Base-by-base conservation (phyloP, 2,329 filamentous ascomycete genomes). In the Pestalotiopsis sp. region DNA sequence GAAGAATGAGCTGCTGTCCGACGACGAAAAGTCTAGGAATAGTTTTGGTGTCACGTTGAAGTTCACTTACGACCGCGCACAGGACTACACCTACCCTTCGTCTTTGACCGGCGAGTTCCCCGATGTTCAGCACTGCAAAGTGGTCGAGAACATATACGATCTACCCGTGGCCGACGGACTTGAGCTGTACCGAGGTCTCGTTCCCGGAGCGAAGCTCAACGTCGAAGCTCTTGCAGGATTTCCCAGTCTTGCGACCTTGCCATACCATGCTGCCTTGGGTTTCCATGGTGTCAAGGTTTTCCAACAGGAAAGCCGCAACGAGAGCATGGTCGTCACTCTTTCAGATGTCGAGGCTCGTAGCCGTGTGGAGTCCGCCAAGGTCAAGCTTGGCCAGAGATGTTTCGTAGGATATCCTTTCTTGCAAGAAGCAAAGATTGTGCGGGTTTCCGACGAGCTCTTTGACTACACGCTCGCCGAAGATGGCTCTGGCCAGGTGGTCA, bases 71-170 rank as follows among this genome's bases (percentile, higher is more conserved):
- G 91, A 92, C 2, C 85, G 89, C 2, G 89, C 93, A 39, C 82
- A 93, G 41, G 90, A 95, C 78, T 98, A 92, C 74, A 87, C 88
- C 5, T 99, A 98, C 77, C 93, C 93, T 1, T 97, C 95, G 3
- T 96, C 95, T 4, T 85, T 98, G 71, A 89, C 92, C 17, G 95
- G 95, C 9, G 88, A 97, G 45, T 99, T 99, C 79, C 95, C 95
- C 0, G 94, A 98, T 75, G 87, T 99, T 62, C 85, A 89, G 6
- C 89, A 92, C 76, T 99, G 96, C 78, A 94, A 89, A 74, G 99
- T 97, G 76, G 89, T 98, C 41, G 94, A 97, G 80, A 99, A 99
- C 77, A 94, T 97, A 36, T 99, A 97, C 76, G 96, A 99, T 72
- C 86, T 99, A 45, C 97, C 97, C 7, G 93, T 92, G 3, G 93